Evolutionary conservation across 257 asterid genomes (phyloP).

Genomic region (Verbascum thapsus): DNA sequence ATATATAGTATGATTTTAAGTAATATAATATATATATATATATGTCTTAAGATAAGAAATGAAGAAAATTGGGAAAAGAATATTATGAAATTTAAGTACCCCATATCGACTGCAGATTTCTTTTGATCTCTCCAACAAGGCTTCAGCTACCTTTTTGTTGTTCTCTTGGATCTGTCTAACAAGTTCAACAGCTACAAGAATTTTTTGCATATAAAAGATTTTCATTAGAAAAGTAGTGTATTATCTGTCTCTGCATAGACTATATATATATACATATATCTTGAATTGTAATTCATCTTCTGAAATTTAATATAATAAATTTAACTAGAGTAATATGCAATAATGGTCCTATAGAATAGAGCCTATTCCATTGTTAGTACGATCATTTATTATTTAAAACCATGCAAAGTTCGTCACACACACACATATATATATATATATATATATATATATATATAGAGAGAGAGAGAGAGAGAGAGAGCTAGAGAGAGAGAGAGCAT

Average conservation of each 20-base stretch:
- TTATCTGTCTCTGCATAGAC: too few relatives aligned
- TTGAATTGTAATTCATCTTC: too few relatives aligned
- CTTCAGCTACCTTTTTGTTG: constrained; percentile 37
- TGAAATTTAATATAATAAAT: too few relatives aligned
- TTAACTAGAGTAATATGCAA: too few relatives aligned
- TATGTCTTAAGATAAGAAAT: background rate
- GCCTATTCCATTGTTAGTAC: too few relatives aligned
- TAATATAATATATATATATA: background rate
- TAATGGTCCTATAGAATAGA: too few relatives aligned
- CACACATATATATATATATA: too few relatives aligned
- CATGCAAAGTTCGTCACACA: too few relatives aligned
- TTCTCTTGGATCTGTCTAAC: constrained; percentile 43
- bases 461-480: background rate
- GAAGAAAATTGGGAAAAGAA: background rate
- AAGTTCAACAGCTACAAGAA: constrained; percentile 51
- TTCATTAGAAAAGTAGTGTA: background rate
- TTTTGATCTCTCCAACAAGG: constrained; percentile 53
- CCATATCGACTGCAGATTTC: constrained; percentile 44
- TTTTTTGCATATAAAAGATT: too few relatives aligned
- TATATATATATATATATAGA: too few relatives aligned
- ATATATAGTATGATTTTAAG: background rate
- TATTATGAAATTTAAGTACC: constrained; percentile 35
- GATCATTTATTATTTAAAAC: too few relatives aligned
- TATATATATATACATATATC: too few relatives aligned
- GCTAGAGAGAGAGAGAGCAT: constrained; percentile 13